These are phyloP conservation scores for Moesziomyces sp. DNA, from an alignment of 1,284 basidiomycete species.

Conservation along the genomic window DNA sequence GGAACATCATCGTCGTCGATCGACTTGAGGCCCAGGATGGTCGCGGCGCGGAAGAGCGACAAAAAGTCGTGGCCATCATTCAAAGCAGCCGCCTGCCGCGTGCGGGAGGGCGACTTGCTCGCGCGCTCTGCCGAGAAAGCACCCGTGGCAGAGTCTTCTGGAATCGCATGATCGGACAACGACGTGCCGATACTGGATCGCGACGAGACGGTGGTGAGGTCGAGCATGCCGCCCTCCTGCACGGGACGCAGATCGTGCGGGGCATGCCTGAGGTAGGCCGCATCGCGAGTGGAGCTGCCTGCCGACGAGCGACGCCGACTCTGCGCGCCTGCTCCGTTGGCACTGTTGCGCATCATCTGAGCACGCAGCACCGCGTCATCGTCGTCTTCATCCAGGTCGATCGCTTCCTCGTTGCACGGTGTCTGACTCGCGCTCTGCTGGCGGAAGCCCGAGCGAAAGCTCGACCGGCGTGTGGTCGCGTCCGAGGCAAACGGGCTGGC, in stretches of 20 bases:
- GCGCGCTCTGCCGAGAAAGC: slow-evolving; percentile 20
- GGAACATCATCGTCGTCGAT: slow-evolving; percentile 10
- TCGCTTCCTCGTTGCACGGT: slow-evolving; percentile 42
- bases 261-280: slow-evolving; percentile 3
- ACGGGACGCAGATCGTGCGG: slow-evolving; percentile 44
- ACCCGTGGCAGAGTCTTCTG: slow-evolving; percentile 14
- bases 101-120: slow-evolving; percentile 3
- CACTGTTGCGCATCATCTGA: slow-evolving; percentile 16
- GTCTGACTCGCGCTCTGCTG: slow-evolving; percentile 16
- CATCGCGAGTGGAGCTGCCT: slow-evolving; percentile 25
- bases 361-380: slow-evolving; percentile 24
- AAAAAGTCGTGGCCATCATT: slow-evolving; percentile 23
- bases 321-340: not conserved
- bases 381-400: slow-evolving; percentile 51
- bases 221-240: slow-evolving; percentile 40
- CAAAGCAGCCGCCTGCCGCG: slow-evolving; percentile 17
- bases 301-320: slow-evolving; percentile 35
- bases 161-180: slow-evolving; percentile 20
- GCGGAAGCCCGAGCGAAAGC: slow-evolving; percentile 25
- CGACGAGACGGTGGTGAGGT: slow-evolving; percentile 30
- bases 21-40: slow-evolving; percentile 16
- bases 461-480: slow-evolving; percentile 8
- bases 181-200: slow-evolving; percentile 36
- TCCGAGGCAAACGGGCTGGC: not conserved
- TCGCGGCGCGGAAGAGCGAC: slow-evolving; percentile 30